Evolutionary conservation across 768 basidiomycete species (phyloP), one percentile per base, ranked within the genome.

Genomic region (Paxillus involutus): DNA sequence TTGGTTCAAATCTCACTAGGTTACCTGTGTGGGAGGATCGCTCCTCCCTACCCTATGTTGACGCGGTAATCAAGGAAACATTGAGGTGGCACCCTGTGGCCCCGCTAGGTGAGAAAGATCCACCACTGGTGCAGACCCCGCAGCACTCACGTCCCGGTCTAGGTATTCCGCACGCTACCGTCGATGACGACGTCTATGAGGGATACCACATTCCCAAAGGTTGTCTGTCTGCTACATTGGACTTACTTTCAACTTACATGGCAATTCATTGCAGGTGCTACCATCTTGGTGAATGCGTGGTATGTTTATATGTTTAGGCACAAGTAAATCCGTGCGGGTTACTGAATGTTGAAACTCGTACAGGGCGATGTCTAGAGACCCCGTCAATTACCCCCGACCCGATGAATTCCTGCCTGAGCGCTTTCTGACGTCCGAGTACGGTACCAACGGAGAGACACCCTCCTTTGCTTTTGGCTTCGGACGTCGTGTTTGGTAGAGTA

Each of bases 201-300:
- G 73, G 74, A 7, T 78, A 79, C 51, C 60, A 76, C 11, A 84
- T 85, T 44, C 82, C 82, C 8, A 73, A 73, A 55, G 49, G 49
- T 51, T 36, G 12, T 21, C 14, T 21, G 14, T 13, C 16, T 48
- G 24, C 13, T 8, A 14, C 11, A 24, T 24, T n/a, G 3, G 4
- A 2, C 30, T 7, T 5, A n/a, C n/a, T 16, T 21, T 39, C 14
- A 30, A 14, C 19, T 54, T 5, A 47, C 42, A n/a, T 19, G 41
- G 21, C 32, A 7, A 4, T 21, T 41, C 26, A 5, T 32, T 48
- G 17, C 6, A 51, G 48, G 41, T 35, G 41, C 59, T 12, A 55
- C 52, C 6, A 2, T 49, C 32, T 36, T 51, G 2, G 52, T 41
- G 37, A 55, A 46, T 48, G 47, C 35, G 14, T 55, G 52, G 57